Evolutionary conservation across 805 yeast genomes (phyloP).

Genomic region (Candida maltosa): DNA sequence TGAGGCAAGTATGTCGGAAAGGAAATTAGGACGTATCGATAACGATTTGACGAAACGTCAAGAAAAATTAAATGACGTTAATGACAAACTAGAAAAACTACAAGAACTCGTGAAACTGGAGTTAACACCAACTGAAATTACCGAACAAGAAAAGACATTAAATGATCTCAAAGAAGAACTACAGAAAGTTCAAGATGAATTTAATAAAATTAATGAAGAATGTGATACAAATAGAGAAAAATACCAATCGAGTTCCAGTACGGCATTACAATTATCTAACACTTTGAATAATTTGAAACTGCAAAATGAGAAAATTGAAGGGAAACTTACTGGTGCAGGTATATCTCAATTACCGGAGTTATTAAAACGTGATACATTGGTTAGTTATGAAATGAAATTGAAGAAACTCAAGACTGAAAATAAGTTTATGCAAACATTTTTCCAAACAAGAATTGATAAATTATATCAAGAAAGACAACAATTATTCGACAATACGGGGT

Average conservation of each 20-base stretch:
- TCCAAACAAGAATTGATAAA: conserved; percentile 30
- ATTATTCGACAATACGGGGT: conserved; percentile 23
- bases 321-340: conserved; percentile 32
- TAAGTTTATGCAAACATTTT: conserved; percentile 23
- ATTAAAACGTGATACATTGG: conserved; percentile 29
- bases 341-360: conserved; percentile 31
- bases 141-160: conserved; percentile 19
- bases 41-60: conserved; percentile 20
- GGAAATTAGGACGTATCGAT: conserved; percentile 29
- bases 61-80: conserved; percentile 13
- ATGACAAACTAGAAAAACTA: conserved; percentile 12
- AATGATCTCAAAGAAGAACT: conserved; percentile 25
- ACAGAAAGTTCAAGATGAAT: conserved; percentile 20
- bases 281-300: conserved; percentile 17
- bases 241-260: conserved; percentile 32
- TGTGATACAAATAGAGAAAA: conserved; percentile 23
- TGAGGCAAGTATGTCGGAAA: conserved; percentile 29
- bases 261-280: conserved; percentile 27
- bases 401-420: conserved; percentile 23
- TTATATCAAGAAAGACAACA: conserved; percentile 31
- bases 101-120: conserved; percentile 1
- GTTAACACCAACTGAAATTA: conserved; percentile 3
- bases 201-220: conserved; percentile 22
- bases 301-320: conserved; percentile 14
- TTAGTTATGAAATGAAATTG: conserved; percentile 24